These are phyloP conservation scores for Croton laevigatus DNA, from an alignment of 441 rosid species.

Conservation along the genomic window DNA sequence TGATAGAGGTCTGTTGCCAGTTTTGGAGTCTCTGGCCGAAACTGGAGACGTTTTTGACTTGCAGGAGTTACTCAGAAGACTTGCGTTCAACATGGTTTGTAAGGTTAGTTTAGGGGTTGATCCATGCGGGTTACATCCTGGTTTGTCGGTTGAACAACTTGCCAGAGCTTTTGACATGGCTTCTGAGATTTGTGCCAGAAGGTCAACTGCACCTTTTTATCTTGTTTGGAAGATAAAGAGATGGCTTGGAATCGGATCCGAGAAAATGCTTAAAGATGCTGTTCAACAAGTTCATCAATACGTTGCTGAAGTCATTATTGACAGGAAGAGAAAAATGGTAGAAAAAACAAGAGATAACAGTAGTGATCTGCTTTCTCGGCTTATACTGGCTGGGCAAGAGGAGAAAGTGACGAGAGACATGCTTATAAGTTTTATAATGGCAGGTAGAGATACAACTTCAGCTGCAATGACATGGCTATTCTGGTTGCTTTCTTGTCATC, in stretches of 20 bases:
- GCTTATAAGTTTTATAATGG: constrained; percentile 59
- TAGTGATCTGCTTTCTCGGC: constrained; percentile 50
- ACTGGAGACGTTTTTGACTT: constrained; percentile 25
- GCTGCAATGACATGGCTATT: constrained; percentile 59
- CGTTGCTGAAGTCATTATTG: constrained; percentile 39
- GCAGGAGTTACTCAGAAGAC: constrained; percentile 29
- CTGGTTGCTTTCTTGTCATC: constrained; percentile 44
- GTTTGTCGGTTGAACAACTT: constrained; percentile 26
- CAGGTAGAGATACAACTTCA: constrained; percentile 66
- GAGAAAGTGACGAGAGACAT: constrained; percentile 52
- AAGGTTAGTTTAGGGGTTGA: constrained; percentile 27
- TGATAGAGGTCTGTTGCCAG: constrained; percentile 25
- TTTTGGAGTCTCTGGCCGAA: constrained; percentile 26
- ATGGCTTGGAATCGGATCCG: constrained; percentile 58
- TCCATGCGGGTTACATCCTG: constrained; percentile 23
- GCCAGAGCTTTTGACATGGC: constrained; percentile 61
- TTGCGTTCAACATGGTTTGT: constrained; percentile 29
- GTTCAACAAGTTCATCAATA: constrained; percentile 43
- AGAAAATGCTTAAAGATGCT: constrained; percentile 53
- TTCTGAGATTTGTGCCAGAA: constrained; percentile 53
- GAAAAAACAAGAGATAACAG: constrained; percentile 6
- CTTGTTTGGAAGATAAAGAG: constrained; percentile 72
- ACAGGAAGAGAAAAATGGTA: constrained; percentile 31
- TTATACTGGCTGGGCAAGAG: constrained; percentile 49
- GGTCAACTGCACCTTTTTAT: constrained; percentile 60